Evolutionary conservation across 1,284 basidiomycete species (phyloP), one percentile per base, ranked within the genome.

Genomic region (Mycena sp.): DNA sequence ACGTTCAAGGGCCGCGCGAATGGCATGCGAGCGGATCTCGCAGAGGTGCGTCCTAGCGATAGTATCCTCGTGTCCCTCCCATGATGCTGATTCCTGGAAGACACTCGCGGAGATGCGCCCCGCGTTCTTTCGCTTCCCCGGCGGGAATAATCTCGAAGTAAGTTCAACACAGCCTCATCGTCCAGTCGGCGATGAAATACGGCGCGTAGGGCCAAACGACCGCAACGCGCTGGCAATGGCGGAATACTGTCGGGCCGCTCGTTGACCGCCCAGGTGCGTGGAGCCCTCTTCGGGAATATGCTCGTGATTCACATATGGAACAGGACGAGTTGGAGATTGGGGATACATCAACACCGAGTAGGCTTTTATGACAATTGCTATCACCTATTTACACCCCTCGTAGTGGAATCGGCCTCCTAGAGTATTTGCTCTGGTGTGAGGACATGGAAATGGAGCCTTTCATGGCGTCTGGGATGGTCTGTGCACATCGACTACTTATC

Each of bases 71-170:
- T 23, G 58, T 21, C 19, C 12, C 54, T 10, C 53, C n/a, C 23
- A 59, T 67, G 90, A 59, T 28, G 23, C 19, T 17, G 26, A n/a
- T 23, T 29, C 25, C 43, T 19, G 17, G 1, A 52, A 82, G 85
- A 76, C 84, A 1, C 74, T 90, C 53, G 80, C 81, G n/a, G 83
- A 84, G 41, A 85, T 88, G 80, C 82, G 81, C 11, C 87, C 89
- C 48, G 80, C 84, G 6, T 88, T 90, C 72, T 89, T 88, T 78
- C 83, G 90, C 32, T 84, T 90, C 72, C 90, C 89, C 16, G 90
- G 90, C 48, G 83, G 82, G 35, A 45, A 54, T 26, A 38, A 57
- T 37, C 53, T 17, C 4, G 74, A 89, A 50, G 58, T 41, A 19
- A 28, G 44, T 28, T 17, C 19, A 3, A 11, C 12, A 12, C 2